Evolutionary conservation across 495 filamentous ascomycete species (phyloP).

Genomic region (Parmelia sp.): DNA sequence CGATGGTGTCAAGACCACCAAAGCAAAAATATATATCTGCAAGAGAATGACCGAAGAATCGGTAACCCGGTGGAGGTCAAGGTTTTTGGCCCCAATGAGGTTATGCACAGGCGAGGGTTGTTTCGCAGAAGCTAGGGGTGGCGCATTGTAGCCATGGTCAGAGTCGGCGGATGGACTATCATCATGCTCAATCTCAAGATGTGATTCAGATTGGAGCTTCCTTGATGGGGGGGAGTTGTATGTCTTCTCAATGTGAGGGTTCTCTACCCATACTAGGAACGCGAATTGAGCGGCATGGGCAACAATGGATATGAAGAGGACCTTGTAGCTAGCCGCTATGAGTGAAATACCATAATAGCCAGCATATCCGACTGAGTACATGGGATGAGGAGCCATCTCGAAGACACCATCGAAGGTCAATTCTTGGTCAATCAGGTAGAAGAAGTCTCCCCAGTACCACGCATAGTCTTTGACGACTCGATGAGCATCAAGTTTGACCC

Average conservation of each 20-base stretch:
- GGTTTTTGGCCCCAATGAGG: conserved; percentile 69
- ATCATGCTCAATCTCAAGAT: conserved; percentile 33
- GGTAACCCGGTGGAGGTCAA: conserved; percentile 79
- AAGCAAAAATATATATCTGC: conserved; percentile 60
- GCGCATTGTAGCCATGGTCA: conserved; percentile 30
- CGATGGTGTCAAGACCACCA: conserved; percentile 71
- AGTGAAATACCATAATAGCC: conserved; percentile 99
- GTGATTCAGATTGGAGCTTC: conserved; percentile 41
- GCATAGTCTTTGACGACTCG: conserved; percentile 99
- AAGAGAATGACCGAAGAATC: conserved; percentile 75
- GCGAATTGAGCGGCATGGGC: conserved; percentile 93
- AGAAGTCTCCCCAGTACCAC: conserved; percentile 99
- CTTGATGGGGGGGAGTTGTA: conserved; percentile 86
- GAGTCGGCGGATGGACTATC: conserved; percentile 34
- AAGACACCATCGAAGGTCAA: conserved; percentile 98
- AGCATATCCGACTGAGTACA: conserved; percentile 98
- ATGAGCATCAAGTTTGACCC: conserved; percentile 98
- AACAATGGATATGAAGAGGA: conserved; percentile 90
- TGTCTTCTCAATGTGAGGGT: conserved; percentile 96
- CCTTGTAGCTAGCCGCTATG: conserved; percentile 95
- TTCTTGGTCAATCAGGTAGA: conserved; percentile 96
- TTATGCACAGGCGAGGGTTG: conserved; percentile 69
- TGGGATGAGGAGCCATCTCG: conserved; percentile 97
- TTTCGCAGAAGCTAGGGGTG: conserved; percentile 29
- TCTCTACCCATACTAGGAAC: conserved; percentile 85